Evolutionary conservation across 441 rosid genomes (phyloP).

Genomic region (Hypseocharis bilobata): DNA sequence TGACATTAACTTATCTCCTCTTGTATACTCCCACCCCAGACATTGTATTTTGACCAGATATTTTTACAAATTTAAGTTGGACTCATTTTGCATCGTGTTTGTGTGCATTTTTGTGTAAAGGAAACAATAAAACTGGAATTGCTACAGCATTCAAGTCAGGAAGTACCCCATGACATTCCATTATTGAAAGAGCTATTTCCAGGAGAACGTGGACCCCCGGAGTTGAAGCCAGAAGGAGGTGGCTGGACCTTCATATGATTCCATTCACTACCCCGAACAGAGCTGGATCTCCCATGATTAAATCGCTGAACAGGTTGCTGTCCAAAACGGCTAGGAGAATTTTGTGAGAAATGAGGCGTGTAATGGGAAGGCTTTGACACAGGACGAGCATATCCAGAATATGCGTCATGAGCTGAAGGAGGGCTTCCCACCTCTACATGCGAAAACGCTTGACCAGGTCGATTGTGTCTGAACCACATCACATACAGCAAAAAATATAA

Average conservation of each 20-base stretch:
- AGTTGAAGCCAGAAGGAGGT: slow-evolving; percentile 49
- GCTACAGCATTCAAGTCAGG: slow-evolving; percentile 20
- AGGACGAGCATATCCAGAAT: slow-evolving; percentile 53
- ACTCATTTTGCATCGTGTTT: too few species aligned
- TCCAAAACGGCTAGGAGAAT: slow-evolving; percentile 85
- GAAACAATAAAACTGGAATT: not conserved
- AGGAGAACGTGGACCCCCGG: slow-evolving; percentile 70
- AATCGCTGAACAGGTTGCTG: slow-evolving; percentile 58
- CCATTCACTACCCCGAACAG: slow-evolving; percentile 56
- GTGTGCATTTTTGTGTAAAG: too few species aligned
- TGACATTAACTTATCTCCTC: slow-evolving; percentile 11
- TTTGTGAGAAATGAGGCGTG: slow-evolving; percentile 51
- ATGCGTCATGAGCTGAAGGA: slow-evolving; percentile 56
- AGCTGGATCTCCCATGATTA: slow-evolving; percentile 49
- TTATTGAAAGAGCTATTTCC: slow-evolving; percentile 61
- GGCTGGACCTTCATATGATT: slow-evolving; percentile 59
- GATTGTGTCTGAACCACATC: slow-evolving; percentile 50
- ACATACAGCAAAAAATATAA: not conserved
- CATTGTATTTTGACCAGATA: slow-evolving; percentile 10
- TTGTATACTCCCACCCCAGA: slow-evolving; percentile 8
- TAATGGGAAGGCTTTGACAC: slow-evolving; percentile 53
- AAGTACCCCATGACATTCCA: slow-evolving; percentile 80
- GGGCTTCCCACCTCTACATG: slow-evolving; percentile 65
- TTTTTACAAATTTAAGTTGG: not conserved
- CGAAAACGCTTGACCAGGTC: slow-evolving; percentile 47